These are phyloP conservation scores for Stephania yunnanensis DNA, from an alignment of 164 flowering plant genomes.

Conservation along the genomic window DNA sequence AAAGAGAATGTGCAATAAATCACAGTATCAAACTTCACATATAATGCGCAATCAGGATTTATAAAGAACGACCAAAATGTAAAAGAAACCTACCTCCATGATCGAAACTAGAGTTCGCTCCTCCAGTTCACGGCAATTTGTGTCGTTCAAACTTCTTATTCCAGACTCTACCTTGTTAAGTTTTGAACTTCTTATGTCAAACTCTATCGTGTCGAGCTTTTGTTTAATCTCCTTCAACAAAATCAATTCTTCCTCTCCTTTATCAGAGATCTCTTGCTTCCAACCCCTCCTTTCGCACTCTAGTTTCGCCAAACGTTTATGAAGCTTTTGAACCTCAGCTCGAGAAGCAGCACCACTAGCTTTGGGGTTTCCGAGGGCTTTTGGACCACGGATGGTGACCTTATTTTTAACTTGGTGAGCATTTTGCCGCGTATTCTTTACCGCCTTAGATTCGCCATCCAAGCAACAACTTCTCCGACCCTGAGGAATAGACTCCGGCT, in stretches of 20 bases:
- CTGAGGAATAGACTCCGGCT: constrained; percentile 21
- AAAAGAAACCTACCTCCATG: constrained; percentile 42
- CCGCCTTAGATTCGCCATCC: constrained; percentile 25
- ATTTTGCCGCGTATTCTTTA: constrained; percentile 22
- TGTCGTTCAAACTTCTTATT: constrained; percentile 30
- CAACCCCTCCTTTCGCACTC: constrained; percentile 32
- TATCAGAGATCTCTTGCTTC: constrained; percentile 29
- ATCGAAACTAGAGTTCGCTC: constrained; percentile 31
- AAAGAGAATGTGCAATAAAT: not conserved
- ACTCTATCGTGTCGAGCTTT: constrained; percentile 43
- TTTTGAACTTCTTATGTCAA: constrained; percentile 38
- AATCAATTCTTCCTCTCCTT: constrained; percentile 37
- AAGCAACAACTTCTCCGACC: constrained; percentile 11
- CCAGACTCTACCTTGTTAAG: constrained; percentile 38
- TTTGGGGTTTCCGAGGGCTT: constrained; percentile 16
- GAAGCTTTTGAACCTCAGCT: constrained; percentile 31
- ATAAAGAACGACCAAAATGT: not conserved
- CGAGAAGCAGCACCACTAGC: constrained; percentile 17
- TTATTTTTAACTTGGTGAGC: constrained; percentile 17
- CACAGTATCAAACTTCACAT: not conserved
- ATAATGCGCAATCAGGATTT: not conserved
- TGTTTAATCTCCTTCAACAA: constrained; percentile 56
- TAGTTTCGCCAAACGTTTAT: constrained; percentile 37
- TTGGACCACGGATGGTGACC: constrained; percentile 13
- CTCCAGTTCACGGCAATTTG: constrained; percentile 23